These are phyloP conservation scores for Lasiodiplodia citricola DNA, from an alignment of 2,329 filamentous ascomycete species.

Conservation along the genomic window DNA sequence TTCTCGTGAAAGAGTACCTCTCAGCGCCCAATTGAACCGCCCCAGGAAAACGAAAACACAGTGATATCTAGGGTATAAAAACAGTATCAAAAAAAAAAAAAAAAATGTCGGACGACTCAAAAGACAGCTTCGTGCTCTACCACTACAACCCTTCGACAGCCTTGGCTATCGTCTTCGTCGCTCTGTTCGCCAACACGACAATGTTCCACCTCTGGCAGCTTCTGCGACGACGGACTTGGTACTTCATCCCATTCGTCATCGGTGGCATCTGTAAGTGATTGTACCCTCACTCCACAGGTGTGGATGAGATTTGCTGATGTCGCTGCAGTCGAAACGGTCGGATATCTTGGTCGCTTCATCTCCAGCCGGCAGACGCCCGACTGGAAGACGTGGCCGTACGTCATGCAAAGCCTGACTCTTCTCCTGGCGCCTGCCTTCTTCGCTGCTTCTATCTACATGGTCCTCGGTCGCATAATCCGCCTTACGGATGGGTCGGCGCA, in stretches of 20 bases:
- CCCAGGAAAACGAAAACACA: background rate
- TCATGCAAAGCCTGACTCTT: conserved; percentile 51
- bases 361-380: conserved; percentile 35
- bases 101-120: background rate
- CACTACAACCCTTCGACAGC: conserved; percentile 39
- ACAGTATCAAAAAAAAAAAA: background rate
- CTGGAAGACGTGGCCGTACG: conserved; percentile 46
- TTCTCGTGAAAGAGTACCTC: background rate
- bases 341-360: conserved; percentile 54
- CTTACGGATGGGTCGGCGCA: conserved; percentile 41
- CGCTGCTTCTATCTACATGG: conserved; percentile 54
- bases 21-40: background rate
- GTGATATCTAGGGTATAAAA: background rate
- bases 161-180: conserved; percentile 37
- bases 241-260: conserved; percentile 57
- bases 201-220: conserved; percentile 47
- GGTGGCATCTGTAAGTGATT: conserved; percentile 54
- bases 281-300: background rate
- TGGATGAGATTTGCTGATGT: background rate
- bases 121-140: conserved; percentile 32
- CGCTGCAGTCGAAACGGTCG: conserved; percentile 54
- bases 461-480: conserved; percentile 47
- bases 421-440: conserved; percentile 54
- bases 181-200: conserved; percentile 39
- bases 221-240: conserved; percentile 52